phyloP scores from a whole-genome alignment of 108 stramenopile species.

The Asterionellopsis glacialis region DNA sequence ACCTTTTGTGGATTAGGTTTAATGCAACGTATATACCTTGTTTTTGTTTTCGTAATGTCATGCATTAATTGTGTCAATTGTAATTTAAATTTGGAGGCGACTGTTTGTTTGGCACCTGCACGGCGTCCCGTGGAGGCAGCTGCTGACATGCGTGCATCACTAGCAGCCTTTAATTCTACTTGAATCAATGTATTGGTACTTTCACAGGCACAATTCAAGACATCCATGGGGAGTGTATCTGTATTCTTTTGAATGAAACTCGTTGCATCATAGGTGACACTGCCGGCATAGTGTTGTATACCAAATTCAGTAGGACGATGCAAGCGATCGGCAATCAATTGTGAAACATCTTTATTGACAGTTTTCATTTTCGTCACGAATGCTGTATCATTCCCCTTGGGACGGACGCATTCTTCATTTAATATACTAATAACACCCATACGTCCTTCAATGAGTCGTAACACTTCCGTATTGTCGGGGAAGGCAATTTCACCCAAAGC shows the following conservation, averaged over 20 bases:
- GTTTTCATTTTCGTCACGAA: conserved; percentile 70
- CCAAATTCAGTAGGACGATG: conserved; percentile 60
- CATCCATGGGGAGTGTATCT: conserved; percentile 78
- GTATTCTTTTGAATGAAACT: conserved; percentile 86
- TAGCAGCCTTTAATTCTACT: conserved; percentile 20
- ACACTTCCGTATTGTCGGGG: conserved; percentile 89
- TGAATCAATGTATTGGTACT: conserved; percentile 56
- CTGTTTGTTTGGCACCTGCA: conserved; percentile 43
- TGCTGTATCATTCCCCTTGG: conserved; percentile 81
- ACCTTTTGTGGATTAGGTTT: conserved; percentile 80
- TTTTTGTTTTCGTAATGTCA: conserved; percentile 60
- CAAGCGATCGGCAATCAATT: conserved; percentile 39
- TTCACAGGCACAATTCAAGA: conserved; percentile 57
- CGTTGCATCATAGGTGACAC: conserved; percentile 82
- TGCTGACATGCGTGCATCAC: conserved; percentile 12
- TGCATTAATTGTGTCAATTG: conserved; percentile 70
- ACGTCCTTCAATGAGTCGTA: conserved; percentile 92
- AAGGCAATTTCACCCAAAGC: conserved; percentile 82
- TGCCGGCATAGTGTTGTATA: conserved; percentile 93
- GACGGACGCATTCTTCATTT: conserved; percentile 95
- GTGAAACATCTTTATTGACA: conserved; percentile 56
- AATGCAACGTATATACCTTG: conserved; percentile 88
- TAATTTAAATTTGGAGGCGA: conserved; percentile 76
- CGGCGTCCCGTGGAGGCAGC: not conserved
- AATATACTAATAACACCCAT: conserved; percentile 88